Conservation (phyloP, 1,284 basidiomycete species). For the Meripilus lineatus region DNA sequence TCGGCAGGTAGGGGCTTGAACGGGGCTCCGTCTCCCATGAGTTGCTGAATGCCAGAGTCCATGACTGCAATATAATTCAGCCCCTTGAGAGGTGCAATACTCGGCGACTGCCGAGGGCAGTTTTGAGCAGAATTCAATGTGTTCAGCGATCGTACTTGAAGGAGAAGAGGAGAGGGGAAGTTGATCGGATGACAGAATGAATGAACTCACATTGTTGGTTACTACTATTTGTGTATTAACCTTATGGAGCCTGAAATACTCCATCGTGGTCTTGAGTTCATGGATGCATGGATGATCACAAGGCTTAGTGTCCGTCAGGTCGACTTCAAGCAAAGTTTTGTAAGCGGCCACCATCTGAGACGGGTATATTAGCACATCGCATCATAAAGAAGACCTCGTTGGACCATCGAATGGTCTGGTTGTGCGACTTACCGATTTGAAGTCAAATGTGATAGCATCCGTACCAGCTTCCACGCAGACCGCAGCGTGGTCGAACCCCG, state of each 20-base stretch:
- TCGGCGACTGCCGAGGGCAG: neutral
- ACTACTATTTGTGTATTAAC: too few species aligned
- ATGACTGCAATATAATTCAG: neutral
- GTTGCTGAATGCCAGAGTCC: neutral
- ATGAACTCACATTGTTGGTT: too few species aligned
- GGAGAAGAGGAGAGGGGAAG: too few species aligned
- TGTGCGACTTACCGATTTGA: slow-evolving; percentile 37
- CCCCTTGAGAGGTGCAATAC: neutral
- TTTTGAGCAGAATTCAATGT: neutral
- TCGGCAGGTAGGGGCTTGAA: neutral
- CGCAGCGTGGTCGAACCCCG: slow-evolving; percentile 46
- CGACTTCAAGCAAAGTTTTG: neutral
- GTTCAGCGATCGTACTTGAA: too few species aligned
- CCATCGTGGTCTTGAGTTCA: slow-evolving; percentile 42
- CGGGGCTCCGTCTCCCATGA: neutral
- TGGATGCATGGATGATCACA: slow-evolving; percentile 34
- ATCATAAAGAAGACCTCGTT: too few species aligned
- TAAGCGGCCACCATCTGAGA: neutral
- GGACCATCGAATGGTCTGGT: neutral
- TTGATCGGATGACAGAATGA: too few species aligned
- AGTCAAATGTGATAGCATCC: slow-evolving; percentile 42
- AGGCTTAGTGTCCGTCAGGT: neutral
- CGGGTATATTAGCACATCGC: neutral
- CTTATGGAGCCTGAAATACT: slow-evolving; percentile 39
- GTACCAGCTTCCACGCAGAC: slow-evolving; percentile 49